These are phyloP conservation scores for Colletotrichum salicis DNA, from an alignment of 2,329 filamentous ascomycete species.

Conservation along the genomic window DNA sequence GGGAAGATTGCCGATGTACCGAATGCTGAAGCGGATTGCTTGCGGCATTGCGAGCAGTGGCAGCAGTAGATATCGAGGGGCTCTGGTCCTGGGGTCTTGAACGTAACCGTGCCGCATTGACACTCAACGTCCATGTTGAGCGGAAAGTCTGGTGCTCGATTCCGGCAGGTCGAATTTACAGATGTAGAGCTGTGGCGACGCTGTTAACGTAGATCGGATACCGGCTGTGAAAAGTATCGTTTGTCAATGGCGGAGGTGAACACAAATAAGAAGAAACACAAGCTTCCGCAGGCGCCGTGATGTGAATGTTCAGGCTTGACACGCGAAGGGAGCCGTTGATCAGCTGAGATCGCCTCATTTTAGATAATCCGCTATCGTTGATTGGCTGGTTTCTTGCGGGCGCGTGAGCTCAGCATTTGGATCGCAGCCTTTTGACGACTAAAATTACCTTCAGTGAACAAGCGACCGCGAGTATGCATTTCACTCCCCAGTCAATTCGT, in stretches of 20 bases:
- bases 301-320: not conserved
- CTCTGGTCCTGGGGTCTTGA: slow-evolving; percentile 47
- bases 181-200: not conserved
- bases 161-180: too few species aligned
- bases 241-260: not conserved
- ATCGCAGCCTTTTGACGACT: not conserved
- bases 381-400: not conserved
- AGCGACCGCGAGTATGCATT: not conserved
- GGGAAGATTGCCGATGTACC: slow-evolving; percentile 57
- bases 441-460: not conserved
- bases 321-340: slow-evolving; percentile 14
- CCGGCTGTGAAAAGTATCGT: not conserved
- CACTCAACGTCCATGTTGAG: slow-evolving; percentile 43
- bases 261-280: not conserved
- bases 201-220: not conserved
- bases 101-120: slow-evolving; percentile 52
- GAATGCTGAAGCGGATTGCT: slow-evolving; percentile 57
- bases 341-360: not conserved
- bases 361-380: not conserved
- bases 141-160: not conserved
- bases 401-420: not conserved
- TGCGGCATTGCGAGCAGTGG: slow-evolving; percentile 59
- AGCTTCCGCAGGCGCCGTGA: not conserved
- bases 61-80: slow-evolving; percentile 54
- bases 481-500: not conserved